A percentile compares a stretch with the other conserved stretches of the same genome.
Conservation (phyloP, 176 grass and related monocot species). For the Lolium rigidum region DNA sequence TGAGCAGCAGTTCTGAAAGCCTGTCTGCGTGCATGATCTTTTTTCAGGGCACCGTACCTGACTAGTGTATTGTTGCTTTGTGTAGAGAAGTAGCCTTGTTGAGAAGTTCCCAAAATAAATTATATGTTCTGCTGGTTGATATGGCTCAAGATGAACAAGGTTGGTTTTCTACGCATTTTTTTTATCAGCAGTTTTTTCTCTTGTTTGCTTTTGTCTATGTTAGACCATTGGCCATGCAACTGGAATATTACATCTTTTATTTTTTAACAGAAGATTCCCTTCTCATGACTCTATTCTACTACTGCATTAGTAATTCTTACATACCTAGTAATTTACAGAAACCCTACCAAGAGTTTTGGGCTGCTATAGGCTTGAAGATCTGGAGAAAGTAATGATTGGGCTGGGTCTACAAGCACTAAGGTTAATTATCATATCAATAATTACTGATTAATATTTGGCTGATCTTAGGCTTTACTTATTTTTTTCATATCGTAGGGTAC, state of each 20-base stretch:
- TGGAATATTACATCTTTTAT: neutral
- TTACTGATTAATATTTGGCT: slow-evolving; percentile 1
- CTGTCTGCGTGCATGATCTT: neutral
- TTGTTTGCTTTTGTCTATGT: slow-evolving; percentile 20
- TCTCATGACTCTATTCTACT: slow-evolving; percentile 26
- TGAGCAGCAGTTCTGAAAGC: neutral
- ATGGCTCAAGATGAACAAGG: slow-evolving; percentile 59
- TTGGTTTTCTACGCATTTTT: slow-evolving; percentile 45
- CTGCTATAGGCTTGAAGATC: slow-evolving; percentile 72
- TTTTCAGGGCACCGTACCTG: slow-evolving; percentile 2
- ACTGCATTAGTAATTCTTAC: slow-evolving; percentile 32
- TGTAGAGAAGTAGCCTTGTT: slow-evolving; percentile 85
- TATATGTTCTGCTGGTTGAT: slow-evolving; percentile 72
- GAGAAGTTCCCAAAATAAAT: slow-evolving; percentile 74
- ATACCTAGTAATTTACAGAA: slow-evolving; percentile 63
- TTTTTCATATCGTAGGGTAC: slow-evolving; percentile 60
- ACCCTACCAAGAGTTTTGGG: slow-evolving; percentile 57
- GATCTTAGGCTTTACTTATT: slow-evolving; percentile 46
- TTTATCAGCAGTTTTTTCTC: slow-evolving; percentile 10
- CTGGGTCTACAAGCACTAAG: slow-evolving; percentile 87
- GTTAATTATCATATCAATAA: slow-evolving; percentile 45
- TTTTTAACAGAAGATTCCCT: slow-evolving; percentile 26
- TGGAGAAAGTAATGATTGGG: slow-evolving; percentile 71
- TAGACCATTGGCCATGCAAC: neutral
- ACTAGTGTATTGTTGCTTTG: slow-evolving; percentile 39